Conservation (phyloP, 805 yeast genomes). For the Sungouiella thailandica region DNA sequence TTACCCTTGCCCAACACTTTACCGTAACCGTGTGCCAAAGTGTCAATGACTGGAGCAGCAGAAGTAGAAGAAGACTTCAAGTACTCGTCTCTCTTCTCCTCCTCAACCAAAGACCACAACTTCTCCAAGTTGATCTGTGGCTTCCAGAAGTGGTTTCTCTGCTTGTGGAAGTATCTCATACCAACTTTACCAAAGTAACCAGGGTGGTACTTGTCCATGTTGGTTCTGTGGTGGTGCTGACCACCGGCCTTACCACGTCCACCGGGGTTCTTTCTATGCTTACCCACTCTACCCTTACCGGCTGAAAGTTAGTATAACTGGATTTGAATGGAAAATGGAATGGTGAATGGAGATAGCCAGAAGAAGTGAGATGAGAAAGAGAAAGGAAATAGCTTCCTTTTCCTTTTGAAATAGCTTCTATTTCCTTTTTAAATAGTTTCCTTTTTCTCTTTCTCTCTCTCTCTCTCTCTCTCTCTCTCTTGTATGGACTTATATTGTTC, state of each 20-base stretch:
- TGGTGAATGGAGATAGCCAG: neutral
- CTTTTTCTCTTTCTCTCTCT: no score
- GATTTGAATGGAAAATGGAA: neutral
- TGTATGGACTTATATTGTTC: no score
- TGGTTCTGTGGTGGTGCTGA: slow-evolving; percentile 99
- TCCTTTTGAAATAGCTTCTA: no score
- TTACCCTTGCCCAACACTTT: slow-evolving; percentile 99
- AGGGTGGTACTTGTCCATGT: slow-evolving; percentile 99
- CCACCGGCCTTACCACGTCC: slow-evolving; percentile 99
- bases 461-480: no score
- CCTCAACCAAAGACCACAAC: slow-evolving; percentile 95
- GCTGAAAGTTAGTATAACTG: slow-evolving; percentile 51
- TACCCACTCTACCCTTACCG: slow-evolving; percentile 99
- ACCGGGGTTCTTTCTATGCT: slow-evolving; percentile 99
- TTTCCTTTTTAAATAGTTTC: no score
- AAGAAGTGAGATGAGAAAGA: no score
- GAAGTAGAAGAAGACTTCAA: slow-evolving; percentile 76
- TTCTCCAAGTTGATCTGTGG: slow-evolving; percentile 98
- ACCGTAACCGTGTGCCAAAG: slow-evolving; percentile 99
- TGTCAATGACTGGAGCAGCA: slow-evolving; percentile 98
- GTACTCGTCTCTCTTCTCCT: slow-evolving; percentile 91
- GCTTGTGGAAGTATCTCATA: slow-evolving; percentile 99
- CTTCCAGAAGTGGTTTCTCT: slow-evolving; percentile 91
- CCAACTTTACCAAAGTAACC: slow-evolving; percentile 99
- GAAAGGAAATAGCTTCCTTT: no score